Base-by-base conservation (phyloP, 768 basidiomycete species). In the Rickenella mellea region DNA sequence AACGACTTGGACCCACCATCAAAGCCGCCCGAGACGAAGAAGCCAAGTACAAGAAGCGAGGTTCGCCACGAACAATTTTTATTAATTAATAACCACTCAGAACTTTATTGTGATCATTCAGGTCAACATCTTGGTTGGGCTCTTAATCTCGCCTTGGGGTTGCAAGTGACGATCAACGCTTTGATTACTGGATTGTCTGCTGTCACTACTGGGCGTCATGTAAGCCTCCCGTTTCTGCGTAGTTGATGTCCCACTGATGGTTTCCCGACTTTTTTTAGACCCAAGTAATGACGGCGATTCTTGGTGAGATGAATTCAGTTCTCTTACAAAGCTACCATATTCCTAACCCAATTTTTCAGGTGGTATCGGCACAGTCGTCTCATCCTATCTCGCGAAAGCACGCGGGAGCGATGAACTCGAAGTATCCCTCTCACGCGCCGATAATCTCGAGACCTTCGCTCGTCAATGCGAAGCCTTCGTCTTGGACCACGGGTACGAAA, bases 361-460 rank as follows among this genome's bases (percentile, higher is more conserved):
- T 25, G 83, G 76, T n/a, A 43, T 80, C 10, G 58, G 82, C 3
- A 87, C 83, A 0, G 17, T 85, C 17, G 70, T 78, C 10, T 81
- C 83, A 14, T 79, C 82, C 2, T 85, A 80, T 56, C 66, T 87
- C 20, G 83, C 83, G 3, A 73, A 77, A 10, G 68, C 73, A 20
- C 74, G 82, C 24, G 80, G 81, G 10, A 76, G 80, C 0, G 73
- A 73, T 27, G 83, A 85, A 49, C 84, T 83, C 2, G 79, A 85
- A 46, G 38, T 69, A n/a, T 81, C 79, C 1, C 63, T 67, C 25
- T 54, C 62, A 3, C 71, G 74, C 9, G 66, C 65, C 3, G 75
- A 78, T 46, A 77, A 80, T 44, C 65, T 86, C 2, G 78, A 83
- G 19, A 70, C 76, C 15, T 87, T 77, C 49, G 60, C 84, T 20